Evolutionary conservation across 768 basidiomycete species (phyloP).

Genomic region (Hericium rajendrae): DNA sequence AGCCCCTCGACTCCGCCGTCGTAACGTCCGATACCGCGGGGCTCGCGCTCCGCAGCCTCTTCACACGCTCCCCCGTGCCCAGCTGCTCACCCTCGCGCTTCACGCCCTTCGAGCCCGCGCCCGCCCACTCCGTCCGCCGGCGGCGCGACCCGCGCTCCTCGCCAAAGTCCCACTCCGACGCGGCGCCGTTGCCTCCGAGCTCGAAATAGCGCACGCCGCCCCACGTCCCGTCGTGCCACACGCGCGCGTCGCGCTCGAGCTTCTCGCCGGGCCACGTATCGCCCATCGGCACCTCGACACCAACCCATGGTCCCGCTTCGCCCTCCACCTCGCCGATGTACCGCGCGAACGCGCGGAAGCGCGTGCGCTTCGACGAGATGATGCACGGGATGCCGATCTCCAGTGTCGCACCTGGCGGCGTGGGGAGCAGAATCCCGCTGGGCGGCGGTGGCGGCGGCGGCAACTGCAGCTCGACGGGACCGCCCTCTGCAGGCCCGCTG

Average conservation of each 20-base stretch:
- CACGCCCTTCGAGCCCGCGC: constrained; percentile 22
- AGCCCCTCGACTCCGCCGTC: constrained; percentile 53
- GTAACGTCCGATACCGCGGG: constrained; percentile 54
- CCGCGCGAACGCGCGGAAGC: constrained; percentile 79
- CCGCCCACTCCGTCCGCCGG: constrained; percentile 25
- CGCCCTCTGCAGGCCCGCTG: neutral
- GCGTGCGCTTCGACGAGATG: constrained; percentile 70
- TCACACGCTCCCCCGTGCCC: constrained; percentile 30
- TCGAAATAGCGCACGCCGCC: constrained; percentile 81
- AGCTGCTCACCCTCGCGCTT: constrained; percentile 55
- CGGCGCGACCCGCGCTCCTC: constrained; percentile 35
- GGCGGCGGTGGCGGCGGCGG: constrained; percentile 3
- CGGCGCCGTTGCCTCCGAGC: constrained; percentile 35
- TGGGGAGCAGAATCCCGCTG: neutral
- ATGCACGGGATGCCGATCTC: constrained; percentile 89
- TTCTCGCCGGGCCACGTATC: constrained; percentile 43
- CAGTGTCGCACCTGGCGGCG: constrained; percentile 59
- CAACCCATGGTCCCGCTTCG: constrained; percentile 80
- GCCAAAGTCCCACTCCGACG: constrained; percentile 58
- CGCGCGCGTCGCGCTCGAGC: constrained; percentile 40
- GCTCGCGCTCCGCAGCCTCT: constrained; percentile 59
- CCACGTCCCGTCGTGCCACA: constrained; percentile 82
- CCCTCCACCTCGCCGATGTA: constrained; percentile 85
- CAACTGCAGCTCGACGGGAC: constrained; percentile 1
- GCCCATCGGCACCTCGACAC: constrained; percentile 76